phyloP scores from a whole-genome alignment of 495 filamentous ascomycete species.

The Talaromyces wortmannii region DNA sequence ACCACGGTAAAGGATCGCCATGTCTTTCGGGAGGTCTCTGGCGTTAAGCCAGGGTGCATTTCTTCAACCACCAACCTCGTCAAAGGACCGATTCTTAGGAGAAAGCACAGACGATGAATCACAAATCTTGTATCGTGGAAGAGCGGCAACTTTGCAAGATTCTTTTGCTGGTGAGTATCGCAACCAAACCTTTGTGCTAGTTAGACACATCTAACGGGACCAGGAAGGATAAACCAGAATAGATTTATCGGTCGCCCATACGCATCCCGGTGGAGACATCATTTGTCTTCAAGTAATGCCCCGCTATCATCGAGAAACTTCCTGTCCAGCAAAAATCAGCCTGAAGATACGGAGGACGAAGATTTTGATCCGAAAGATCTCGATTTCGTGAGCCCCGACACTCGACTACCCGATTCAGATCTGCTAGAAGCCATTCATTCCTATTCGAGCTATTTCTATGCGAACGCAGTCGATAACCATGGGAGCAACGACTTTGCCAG shows the following conservation, averaged over 20 bases:
- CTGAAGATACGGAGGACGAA: constrained; percentile 15
- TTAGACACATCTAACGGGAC: constrained; percentile 1
- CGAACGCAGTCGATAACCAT: constrained; percentile 22
- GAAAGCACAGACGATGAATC: constrained; percentile 4
- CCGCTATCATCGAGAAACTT: constrained; percentile 66
- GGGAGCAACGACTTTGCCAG: constrained; percentile 48
- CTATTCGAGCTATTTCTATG: constrained; percentile 71
- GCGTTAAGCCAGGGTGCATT: constrained; percentile 15
- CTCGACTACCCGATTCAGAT: constrained; percentile 61
- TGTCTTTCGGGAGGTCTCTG: constrained; percentile 16
- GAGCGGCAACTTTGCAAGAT: constrained; percentile 62
- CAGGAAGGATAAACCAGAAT: constrained; percentile 44
- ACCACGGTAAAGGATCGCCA: constrained; percentile 3
- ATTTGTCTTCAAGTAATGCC: constrained; percentile 40
- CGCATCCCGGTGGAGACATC: constrained; percentile 41
- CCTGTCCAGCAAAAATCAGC: constrained; percentile 58
- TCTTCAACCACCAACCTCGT: constrained; percentile 12
- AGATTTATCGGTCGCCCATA: constrained; percentile 33
- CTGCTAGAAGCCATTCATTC: constrained; percentile 69
- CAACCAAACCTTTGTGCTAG: neutral
- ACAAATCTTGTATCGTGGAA: neutral
- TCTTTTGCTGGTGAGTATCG: constrained; percentile 60
- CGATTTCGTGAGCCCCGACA: constrained; percentile 17
- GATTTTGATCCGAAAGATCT: neutral
- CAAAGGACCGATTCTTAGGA: neutral